Conservation (phyloP, 306 rosid species). For the Ormosia emarginata region DNA sequence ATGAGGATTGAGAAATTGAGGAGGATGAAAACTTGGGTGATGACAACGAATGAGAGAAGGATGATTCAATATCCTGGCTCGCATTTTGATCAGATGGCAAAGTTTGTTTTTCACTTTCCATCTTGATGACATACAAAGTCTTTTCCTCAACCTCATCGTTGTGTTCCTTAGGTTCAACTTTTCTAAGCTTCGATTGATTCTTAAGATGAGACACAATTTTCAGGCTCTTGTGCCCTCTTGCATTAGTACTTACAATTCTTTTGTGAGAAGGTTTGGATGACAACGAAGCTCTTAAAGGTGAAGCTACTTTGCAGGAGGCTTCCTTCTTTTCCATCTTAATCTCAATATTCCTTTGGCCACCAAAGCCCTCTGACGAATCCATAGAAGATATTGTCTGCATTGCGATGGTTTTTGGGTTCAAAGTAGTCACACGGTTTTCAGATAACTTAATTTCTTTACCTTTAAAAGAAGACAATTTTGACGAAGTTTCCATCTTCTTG, state of each 20-base stretch:
- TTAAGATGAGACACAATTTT: conserved; percentile 27
- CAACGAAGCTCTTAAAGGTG: conserved; percentile 20
- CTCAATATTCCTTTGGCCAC: conserved; percentile 29
- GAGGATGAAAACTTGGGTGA: conserved; percentile 28
- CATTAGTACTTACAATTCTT: conserved; percentile 34
- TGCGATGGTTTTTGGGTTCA: conserved; percentile 24
- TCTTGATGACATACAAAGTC: conserved; percentile 64
- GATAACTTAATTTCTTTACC: conserved; percentile 37
- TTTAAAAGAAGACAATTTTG: conserved; percentile 25
- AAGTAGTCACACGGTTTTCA: conserved; percentile 32
- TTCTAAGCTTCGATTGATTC: conserved; percentile 6
- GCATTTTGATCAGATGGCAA: conserved; percentile 45
- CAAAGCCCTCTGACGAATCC: conserved; percentile 14
- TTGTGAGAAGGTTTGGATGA: conserved; percentile 39
- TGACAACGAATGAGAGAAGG: conserved; percentile 5
- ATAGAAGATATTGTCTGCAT: conserved; percentile 23
- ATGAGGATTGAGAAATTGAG: conserved; percentile 21
- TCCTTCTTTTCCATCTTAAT: conserved; percentile 36
- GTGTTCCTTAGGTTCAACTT: conserved; percentile 15
- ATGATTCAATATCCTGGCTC: conserved; percentile 24
- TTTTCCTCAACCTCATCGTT: conserved; percentile 49
- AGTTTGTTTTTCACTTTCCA: conserved; percentile 45
- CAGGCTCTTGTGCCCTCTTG: conserved; percentile 33
- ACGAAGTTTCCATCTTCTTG: conserved; percentile 32
- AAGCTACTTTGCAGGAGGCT: conserved; percentile 26